Base-by-base conservation (phyloP, 2,329 filamentous ascomycete genomes). In the Apiospora pterosperma region DNA sequence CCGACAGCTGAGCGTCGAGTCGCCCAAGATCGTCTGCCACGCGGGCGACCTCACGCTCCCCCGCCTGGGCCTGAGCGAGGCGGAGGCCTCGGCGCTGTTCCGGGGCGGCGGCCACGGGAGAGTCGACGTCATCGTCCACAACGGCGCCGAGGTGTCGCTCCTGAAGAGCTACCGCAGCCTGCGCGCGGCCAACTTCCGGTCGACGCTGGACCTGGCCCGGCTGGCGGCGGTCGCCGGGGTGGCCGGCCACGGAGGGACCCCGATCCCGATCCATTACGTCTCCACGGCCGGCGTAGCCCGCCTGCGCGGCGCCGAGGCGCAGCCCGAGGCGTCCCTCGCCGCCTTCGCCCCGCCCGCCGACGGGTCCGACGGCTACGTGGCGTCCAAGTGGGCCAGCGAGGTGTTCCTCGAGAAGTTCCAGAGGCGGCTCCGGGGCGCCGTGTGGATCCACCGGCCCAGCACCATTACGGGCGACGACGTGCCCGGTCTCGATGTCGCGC, bases 61-160 rank as follows among this genome's bases (percentile, higher is more conserved):
- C 21, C n/a, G 8, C 10, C 36, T 64, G 6, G 39, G 58, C 23
- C 58, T 64, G 19, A n/a, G 28, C 38, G 28, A 25, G 6, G 11
- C 28, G 28, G 11, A 36, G 8, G 62, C 62, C 6, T 2, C 31
- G 21, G 16, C 41, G 0, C 70, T 74, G 36, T 75, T 85, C 36
- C 69, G 65, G 14, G 60, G 74, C 4, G n/a, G n/a, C n/a, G n/a
- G n/a, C n/a, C n/a, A n/a, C n/a, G n/a, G n/a, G n/a, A n/a, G n/a
- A n/a, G 66, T 69, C 0, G 72, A 77, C 21, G 70, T 75, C n/a
- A 80, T 90, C 60, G 80, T 90, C 23, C 88, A 85, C 72, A 76
- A 73, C 59, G 84, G 80, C 19, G 81, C 81, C 36, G 75, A 77
- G 36, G 70, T 71, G 31, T 76, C 69, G n/a, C 80, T 72, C 71